Evolutionary conservation across 2,329 filamentous ascomycete genomes (phyloP).

Genomic region (Amphichorda felina): DNA sequence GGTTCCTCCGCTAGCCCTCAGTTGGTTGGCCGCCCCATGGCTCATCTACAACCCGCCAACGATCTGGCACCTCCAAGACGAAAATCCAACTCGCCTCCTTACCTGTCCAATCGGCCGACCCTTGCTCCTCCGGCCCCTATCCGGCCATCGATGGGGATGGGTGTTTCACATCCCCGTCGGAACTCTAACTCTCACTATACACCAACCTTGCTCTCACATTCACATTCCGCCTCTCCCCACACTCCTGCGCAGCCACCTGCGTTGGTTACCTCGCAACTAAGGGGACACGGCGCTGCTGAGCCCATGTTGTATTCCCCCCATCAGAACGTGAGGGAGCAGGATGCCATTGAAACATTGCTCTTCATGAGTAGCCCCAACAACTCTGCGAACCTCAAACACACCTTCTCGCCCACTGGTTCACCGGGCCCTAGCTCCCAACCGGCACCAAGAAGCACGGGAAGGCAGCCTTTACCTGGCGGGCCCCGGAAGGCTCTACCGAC

Average conservation of each 20-base stretch:
- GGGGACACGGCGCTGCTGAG: constrained; percentile 21
- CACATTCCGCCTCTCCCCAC: constrained; percentile 33
- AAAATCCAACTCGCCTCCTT: constrained; percentile 24
- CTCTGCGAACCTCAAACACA: constrained; percentile 48
- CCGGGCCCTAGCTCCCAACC: constrained; percentile 12
- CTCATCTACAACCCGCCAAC: constrained; percentile 1
- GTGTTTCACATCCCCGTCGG: constrained; percentile 28
- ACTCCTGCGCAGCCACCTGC: constrained; percentile 26
- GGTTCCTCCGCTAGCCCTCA: constrained; percentile 44
- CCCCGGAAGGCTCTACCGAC: constrained; percentile 40
- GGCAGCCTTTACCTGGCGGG: constrained; percentile 31
- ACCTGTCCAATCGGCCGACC: constrained; percentile 18
- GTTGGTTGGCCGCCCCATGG: constrained; percentile 16
- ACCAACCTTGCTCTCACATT: constrained; percentile 35
- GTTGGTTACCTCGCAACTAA: constrained; percentile 14
- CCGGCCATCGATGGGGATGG: constrained; percentile 29
- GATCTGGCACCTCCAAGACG: constrained; percentile 6
- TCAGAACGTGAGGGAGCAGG: constrained; percentile 62
- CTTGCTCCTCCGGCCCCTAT: constrained; percentile 44
- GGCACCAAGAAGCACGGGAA: constrained; percentile 8
- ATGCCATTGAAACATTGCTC: constrained; percentile 67
- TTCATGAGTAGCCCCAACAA: constrained; percentile 76
- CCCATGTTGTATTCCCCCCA: constrained; percentile 52
- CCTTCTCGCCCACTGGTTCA: constrained; percentile 32
- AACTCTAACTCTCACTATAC: constrained; percentile 37